These are phyloP conservation scores for Suhomyces emberorum DNA, from an alignment of 805 yeast genomes.

Conservation along the genomic window DNA sequence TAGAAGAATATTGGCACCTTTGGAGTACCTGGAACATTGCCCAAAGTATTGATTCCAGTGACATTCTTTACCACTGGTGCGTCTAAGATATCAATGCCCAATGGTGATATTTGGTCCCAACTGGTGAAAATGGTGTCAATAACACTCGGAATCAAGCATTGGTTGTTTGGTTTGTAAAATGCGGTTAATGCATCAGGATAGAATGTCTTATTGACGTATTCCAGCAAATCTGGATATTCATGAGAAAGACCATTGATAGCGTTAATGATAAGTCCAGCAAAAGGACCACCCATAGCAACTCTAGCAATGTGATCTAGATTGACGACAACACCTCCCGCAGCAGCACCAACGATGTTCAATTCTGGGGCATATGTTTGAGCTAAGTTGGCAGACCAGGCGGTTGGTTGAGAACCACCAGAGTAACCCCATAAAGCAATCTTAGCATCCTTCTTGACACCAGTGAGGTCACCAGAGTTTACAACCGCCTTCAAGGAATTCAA, in stretches of 20 bases:
- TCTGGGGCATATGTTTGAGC: constrained; percentile 25
- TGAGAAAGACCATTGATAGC: constrained; percentile 29
- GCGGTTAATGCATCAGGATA: constrained; percentile 2
- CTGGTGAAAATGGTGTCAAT: background rate
- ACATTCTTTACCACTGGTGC: constrained; percentile 3
- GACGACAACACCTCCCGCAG: constrained; percentile 35
- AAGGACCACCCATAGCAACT: constrained; percentile 21
- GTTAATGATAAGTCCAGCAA: constrained; percentile 26
- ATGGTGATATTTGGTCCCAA: background rate
- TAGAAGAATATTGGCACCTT: constrained; percentile 10
- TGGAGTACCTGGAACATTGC: constrained; percentile 4
- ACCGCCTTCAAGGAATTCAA: constrained; percentile 19
- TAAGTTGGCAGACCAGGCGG: constrained; percentile 22
- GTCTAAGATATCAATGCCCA: constrained; percentile 1
- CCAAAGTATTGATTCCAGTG: background rate
- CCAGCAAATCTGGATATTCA: constrained; percentile 26
- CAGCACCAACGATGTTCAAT: constrained; percentile 24
- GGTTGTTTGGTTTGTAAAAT: background rate
- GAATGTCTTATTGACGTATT: constrained; percentile 4
- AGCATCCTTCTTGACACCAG: constrained; percentile 15
- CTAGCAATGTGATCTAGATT: constrained; percentile 25
- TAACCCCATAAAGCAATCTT: constrained; percentile 20
- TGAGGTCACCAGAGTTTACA: constrained; percentile 10
- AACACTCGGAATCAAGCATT: constrained; percentile 3
- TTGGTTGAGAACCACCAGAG: constrained; percentile 24